Percentiles rank a stretch among this genome's conserved stretches.
Conservation (phyloP, 2,329 filamentous ascomycete species). For the Colletotrichum sublineola region DNA sequence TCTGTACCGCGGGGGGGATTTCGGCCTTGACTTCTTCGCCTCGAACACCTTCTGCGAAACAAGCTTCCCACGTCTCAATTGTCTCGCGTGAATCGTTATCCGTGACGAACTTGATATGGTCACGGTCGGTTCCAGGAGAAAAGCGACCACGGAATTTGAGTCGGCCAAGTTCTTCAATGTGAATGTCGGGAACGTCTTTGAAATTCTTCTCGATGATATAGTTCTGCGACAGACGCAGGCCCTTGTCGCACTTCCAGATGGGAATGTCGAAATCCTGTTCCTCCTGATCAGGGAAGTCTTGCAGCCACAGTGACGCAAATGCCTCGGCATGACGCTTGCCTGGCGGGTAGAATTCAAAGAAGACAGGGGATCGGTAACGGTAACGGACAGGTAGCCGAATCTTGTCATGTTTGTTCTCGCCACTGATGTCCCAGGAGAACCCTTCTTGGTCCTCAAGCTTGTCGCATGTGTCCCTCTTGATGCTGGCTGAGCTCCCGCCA, state of each 20-base stretch:
- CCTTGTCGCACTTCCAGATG: conserved; percentile 86
- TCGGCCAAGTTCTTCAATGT: conserved; percentile 84
- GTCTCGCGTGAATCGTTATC: conserved; percentile 94
- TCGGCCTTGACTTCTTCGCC: conserved; percentile 77
- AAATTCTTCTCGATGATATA: conserved; percentile 88
- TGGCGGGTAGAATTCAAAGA: conserved; percentile 84
- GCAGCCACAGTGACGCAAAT: conserved; percentile 87
- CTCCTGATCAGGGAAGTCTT: conserved; percentile 85
- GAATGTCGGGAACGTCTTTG: conserved; percentile 76
- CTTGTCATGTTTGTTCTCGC: conserved; percentile 54
- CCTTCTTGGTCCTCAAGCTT: conserved; percentile 68
- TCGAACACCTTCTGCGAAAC: conserved; percentile 87
- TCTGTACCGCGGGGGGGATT: conserved; percentile 78
- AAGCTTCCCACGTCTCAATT: conserved; percentile 94
- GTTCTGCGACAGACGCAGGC: conserved; percentile 85
- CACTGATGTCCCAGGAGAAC: conserved; percentile 64
- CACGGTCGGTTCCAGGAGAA: conserved; percentile 89
- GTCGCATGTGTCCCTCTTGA: conserved; percentile 74
- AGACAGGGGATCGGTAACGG: conserved; percentile 89
- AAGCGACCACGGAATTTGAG: conserved; percentile 85
- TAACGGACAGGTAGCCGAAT: conserved; percentile 88
- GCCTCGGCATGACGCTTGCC: conserved; percentile 79
- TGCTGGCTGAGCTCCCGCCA: conserved; percentile 82
- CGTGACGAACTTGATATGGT: conserved; percentile 84
- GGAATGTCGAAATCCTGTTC: conserved; percentile 85